phyloP scores from a whole-genome alignment of 1,284 basidiomycete species.

The Leccinum huronense region DNA sequence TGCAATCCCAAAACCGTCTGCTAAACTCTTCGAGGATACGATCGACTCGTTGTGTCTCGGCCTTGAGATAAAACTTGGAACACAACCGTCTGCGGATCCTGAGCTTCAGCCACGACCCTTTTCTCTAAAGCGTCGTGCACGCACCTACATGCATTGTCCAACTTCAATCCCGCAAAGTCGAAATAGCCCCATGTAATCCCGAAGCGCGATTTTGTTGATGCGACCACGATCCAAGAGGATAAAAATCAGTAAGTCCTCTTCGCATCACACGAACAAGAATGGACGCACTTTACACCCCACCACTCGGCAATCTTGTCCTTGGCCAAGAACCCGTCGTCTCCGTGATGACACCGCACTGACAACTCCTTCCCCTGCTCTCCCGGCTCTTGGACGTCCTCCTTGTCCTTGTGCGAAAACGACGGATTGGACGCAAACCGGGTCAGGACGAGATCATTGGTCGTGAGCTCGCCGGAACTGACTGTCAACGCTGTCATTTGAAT shows the following conservation, averaged over 20 bases:
- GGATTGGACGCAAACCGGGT: conserved; percentile 45
- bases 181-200: conserved; percentile 84
- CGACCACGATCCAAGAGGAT: conserved; percentile 48
- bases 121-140: conserved; percentile 21
- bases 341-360: conserved; percentile 81
- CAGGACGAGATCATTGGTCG: conserved; percentile 45
- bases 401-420: conserved; percentile 48
- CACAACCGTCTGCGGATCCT: conserved; percentile 67
- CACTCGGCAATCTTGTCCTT: conserved; percentile 61
- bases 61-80: conserved; percentile 89
- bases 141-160: conserved; percentile 90
- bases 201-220: conserved; percentile 75
- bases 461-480: conserved; percentile 52
- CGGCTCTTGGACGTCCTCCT: conserved; percentile 56
- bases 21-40: conserved; percentile 93
- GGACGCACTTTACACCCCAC: conserved; percentile 50
- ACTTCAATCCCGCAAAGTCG: conserved; percentile 78
- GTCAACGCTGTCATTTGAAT: conserved; percentile 31
- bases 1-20: conserved; percentile 87
- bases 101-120: conserved; percentile 17
- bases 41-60: conserved; percentile 97
- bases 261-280: not conserved
- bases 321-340: conserved; percentile 78
- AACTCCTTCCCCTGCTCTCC: conserved; percentile 70
- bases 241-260: conserved; percentile 9